Evolutionary conservation across 768 basidiomycete species (phyloP).

Genomic region (Amanita jacksonii): DNA sequence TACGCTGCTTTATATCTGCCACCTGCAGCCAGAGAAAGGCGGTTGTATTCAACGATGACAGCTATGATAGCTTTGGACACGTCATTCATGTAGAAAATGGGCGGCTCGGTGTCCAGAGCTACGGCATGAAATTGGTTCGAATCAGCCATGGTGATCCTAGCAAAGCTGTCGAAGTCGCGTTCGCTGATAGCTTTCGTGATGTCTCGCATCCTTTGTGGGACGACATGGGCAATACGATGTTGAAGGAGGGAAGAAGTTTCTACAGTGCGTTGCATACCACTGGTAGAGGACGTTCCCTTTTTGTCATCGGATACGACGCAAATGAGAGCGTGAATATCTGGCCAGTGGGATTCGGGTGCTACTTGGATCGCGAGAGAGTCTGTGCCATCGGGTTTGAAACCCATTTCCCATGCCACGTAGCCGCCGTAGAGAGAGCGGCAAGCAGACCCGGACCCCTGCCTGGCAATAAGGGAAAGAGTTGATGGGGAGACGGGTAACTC

Average conservation of each 20-base stretch:
- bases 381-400: conserved; percentile 51
- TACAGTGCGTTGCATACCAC: conserved; percentile 97
- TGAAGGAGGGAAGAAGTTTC: conserved; percentile 83
- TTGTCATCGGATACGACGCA: conserved; percentile 95
- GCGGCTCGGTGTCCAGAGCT: conserved; percentile 91
- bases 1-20: conserved; percentile 79
- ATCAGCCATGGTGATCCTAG: conserved; percentile 89
- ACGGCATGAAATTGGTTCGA: conserved; percentile 99
- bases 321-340: conserved; percentile 92
- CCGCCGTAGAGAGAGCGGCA: conserved; percentile 97
- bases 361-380: conserved; percentile 88
- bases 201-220: conserved; percentile 75
- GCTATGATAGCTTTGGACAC: conserved; percentile 89
- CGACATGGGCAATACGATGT: conserved; percentile 80
- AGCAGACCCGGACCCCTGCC: conserved; percentile 96
- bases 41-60: conserved; percentile 88
- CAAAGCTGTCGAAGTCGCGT: conserved; percentile 84
- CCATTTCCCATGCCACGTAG: conserved; percentile 92
- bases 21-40: conserved; percentile 49
- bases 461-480: conserved; percentile 84
- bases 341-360: conserved; percentile 84
- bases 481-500: conserved; percentile 68
- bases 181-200: conserved; percentile 74
- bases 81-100: conserved; percentile 99
- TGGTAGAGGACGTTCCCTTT: conserved; percentile 90